Conservation (phyloP, 352 stramenopile genomes). For the Globisporangium spinosum region DNA sequence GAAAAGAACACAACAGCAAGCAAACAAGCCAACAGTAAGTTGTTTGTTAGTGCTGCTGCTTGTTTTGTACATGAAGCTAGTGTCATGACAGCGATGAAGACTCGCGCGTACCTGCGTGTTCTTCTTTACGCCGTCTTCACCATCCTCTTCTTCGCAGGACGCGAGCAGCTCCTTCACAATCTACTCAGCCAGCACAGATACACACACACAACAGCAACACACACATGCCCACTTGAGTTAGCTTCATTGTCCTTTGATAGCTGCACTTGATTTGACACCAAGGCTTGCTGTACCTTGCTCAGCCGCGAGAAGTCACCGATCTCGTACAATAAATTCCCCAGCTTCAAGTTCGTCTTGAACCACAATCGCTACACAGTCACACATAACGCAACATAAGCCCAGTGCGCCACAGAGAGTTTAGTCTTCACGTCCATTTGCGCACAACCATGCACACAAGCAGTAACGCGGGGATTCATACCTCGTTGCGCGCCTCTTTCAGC, state of each 20-base stretch:
- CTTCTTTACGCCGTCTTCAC: constrained; percentile 83
- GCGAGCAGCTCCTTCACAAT: constrained; percentile 84
- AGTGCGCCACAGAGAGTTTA: neutral
- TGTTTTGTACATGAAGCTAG: neutral
- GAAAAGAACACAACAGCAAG: constrained; percentile 19
- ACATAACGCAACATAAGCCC: neutral
- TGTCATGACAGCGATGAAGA: neutral
- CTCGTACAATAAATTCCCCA: constrained; percentile 91
- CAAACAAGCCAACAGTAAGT: neutral
- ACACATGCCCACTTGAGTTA: neutral
- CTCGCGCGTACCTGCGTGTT: constrained; percentile 50
- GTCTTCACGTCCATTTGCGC: neutral
- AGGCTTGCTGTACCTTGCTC: constrained; percentile 43
- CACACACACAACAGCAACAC: neutral
- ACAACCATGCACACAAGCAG: neutral
- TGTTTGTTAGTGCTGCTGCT: neutral
- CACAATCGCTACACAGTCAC: constrained; percentile 66
- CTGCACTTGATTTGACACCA: neutral
- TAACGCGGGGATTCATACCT: constrained; percentile 25
- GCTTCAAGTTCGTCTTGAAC: constrained; percentile 96
- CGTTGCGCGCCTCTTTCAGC: constrained; percentile 78
- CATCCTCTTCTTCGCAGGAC: constrained; percentile 82
- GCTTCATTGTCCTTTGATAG: neutral
- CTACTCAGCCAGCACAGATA: constrained; percentile 19
- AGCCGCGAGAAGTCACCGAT: constrained; percentile 68